Conservation (phyloP, 179 eudicot species). For the Kewa caespitosa region DNA sequence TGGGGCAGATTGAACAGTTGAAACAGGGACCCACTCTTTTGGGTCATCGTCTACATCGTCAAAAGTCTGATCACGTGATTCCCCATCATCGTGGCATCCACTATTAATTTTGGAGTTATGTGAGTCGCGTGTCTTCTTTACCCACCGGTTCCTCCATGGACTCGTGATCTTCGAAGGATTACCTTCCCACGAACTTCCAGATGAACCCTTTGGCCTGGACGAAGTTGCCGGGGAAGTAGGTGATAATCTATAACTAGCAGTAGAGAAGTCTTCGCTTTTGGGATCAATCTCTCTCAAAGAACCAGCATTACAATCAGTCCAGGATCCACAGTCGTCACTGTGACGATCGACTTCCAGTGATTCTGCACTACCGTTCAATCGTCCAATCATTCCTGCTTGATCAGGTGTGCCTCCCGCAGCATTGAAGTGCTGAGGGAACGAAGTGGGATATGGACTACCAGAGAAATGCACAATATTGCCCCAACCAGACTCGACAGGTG, state of each 20-base stretch:
- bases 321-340: slow-evolving; percentile 36
- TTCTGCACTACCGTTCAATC: slow-evolving; percentile 20
- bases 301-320: slow-evolving; percentile 34
- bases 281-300: slow-evolving; percentile 31
- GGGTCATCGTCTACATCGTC: slow-evolving; percentile 26
- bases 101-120: slow-evolving; percentile 13
- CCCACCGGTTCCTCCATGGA: slow-evolving; percentile 21
- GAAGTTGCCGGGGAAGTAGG: slow-evolving; percentile 32
- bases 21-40: slow-evolving; percentile 29
- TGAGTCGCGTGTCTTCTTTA: slow-evolving; percentile 25
- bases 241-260: slow-evolving; percentile 31
- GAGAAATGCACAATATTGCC: slow-evolving; percentile 27
- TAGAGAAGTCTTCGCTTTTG: slow-evolving; percentile 29
- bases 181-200: slow-evolving; percentile 49
- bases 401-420: slow-evolving; percentile 25
- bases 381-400: slow-evolving; percentile 21
- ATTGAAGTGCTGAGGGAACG: slow-evolving; percentile 29
- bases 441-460: slow-evolving; percentile 30
- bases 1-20: slow-evolving; percentile 29
- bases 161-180: slow-evolving; percentile 32
- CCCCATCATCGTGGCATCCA: slow-evolving; percentile 28
- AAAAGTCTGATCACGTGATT: slow-evolving; percentile 21
- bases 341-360: slow-evolving; percentile 26
- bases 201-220: slow-evolving; percentile 35
- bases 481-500: slow-evolving; percentile 32